Evolutionary conservation across 805 yeast genomes (phyloP).

Genomic region (Blastobotrys chiropterorum): DNA sequence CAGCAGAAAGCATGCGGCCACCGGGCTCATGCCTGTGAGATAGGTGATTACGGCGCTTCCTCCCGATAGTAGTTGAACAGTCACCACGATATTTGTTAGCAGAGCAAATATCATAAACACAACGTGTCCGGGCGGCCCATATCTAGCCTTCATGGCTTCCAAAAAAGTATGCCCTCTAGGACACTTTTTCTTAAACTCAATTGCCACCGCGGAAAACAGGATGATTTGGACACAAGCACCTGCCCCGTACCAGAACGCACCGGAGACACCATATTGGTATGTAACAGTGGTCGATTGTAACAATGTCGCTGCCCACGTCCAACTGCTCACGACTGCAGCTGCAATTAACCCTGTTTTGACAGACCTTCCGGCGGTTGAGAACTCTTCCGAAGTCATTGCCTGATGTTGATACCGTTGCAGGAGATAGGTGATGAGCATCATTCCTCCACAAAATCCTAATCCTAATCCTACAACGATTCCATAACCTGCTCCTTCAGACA

Average conservation of each 20-base stretch:
- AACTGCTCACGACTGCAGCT: slow-evolving; percentile 85
- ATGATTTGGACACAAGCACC: slow-evolving; percentile 91
- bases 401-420: slow-evolving; percentile 77
- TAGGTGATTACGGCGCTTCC: slow-evolving; percentile 79
- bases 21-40: slow-evolving; percentile 76
- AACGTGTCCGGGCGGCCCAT: slow-evolving; percentile 69
- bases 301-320: slow-evolving; percentile 91
- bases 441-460: slow-evolving; percentile 52
- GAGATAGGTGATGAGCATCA: slow-evolving; percentile 68
- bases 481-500: slow-evolving; percentile 78
- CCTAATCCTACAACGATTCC: slow-evolving; percentile 89
- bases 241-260: slow-evolving; percentile 79
- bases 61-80: slow-evolving; percentile 88
- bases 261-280: slow-evolving; percentile 70
- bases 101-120: slow-evolving; percentile 64
- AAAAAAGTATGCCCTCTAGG: slow-evolving; percentile 89
- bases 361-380: slow-evolving; percentile 86
- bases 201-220: slow-evolving; percentile 78
- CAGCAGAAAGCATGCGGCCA: slow-evolving; percentile 74
- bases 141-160: slow-evolving; percentile 76
- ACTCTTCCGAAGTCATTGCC: slow-evolving; percentile 86
- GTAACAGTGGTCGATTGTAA: slow-evolving; percentile 73
- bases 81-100: slow-evolving; percentile 82
- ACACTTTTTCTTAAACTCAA: slow-evolving; percentile 81
- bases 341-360: slow-evolving; percentile 81